Evolutionary conservation across 2,329 filamentous ascomycete genomes (phyloP).

Genomic region (Pestalotiopsis sp.): DNA sequence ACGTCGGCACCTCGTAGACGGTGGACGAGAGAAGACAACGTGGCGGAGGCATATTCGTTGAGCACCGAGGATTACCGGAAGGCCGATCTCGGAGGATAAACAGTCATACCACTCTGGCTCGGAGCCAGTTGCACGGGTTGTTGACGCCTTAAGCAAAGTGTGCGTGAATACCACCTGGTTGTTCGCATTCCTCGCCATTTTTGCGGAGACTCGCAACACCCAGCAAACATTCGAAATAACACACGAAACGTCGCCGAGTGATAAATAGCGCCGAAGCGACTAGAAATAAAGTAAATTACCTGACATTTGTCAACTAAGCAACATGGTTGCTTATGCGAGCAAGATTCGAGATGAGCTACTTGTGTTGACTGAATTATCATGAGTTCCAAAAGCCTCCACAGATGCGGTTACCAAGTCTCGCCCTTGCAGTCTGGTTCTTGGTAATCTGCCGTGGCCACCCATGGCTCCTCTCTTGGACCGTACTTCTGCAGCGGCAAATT

Average conservation of each 20-base stretch:
- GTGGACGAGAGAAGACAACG: background rate
- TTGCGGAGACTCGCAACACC: background rate
- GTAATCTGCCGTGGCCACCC: slow-evolving; percentile 70
- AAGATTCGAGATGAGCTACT: no score
- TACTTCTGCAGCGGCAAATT: slow-evolving; percentile 75
- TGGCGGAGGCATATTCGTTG: background rate
- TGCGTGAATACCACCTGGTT: background rate
- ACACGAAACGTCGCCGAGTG: background rate
- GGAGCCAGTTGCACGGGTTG: background rate
- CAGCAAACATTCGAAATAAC: background rate
- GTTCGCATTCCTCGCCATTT: background rate
- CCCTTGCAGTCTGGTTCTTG: slow-evolving; percentile 64
- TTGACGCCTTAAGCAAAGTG: background rate
- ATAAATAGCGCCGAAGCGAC: background rate
- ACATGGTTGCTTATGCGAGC: background rate
- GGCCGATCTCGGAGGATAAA: background rate
- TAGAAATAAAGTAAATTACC: background rate
- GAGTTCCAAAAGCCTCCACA: no score
- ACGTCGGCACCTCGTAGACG: slow-evolving; percentile 37
- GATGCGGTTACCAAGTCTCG: slow-evolving; percentile 37
- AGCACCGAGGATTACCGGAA: background rate
- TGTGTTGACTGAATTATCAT: no score
- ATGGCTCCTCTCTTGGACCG: slow-evolving; percentile 65
- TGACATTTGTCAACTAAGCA: background rate
- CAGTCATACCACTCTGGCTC: background rate